Evolutionary conservation across 768 basidiomycete genomes (phyloP), one percentile per base, ranked within the genome.

Genomic region (Psilocybe tampanensis): DNA sequence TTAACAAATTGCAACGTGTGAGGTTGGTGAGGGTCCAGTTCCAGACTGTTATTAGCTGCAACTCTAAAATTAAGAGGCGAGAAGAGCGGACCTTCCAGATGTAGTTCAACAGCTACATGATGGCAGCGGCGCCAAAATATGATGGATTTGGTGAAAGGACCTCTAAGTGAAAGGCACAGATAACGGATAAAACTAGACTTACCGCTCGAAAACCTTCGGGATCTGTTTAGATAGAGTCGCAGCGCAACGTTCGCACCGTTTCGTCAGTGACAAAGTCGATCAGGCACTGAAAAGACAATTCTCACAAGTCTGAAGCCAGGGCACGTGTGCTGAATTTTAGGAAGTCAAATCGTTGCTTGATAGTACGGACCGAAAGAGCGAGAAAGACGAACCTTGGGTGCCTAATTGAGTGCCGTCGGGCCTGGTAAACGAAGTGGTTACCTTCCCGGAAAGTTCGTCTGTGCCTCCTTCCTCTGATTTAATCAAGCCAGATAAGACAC

Each of bases 341-440:
- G 21, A 33, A 48, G 32, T 39, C 12, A 13, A 13, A 39, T 11
- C 8, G 48, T 18, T 39, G 29, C 11, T 15, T 21, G 29, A 34
- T 39, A 26, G 22, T 47, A 8, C 15, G 44, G 13, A n/a, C 19
- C 6, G 41, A 48, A 42, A 18, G 2, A 12, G 11, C 8, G 13
- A 19, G 47, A 43, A n/a, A 11, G 21, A 53, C 74, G 39, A 58
- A 84, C 83, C 79, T 76, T 86, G 80, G 2, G 72, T 84, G 1
- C 84, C 88, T 17, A 86, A 73, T 56, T 84, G 76, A 1, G 79
- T 81, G 4, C 83, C 85, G 61, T 88, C 84, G 2, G 80, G 73
- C 33, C 81, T 68, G 19, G 71, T 80, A 66, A 88, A 84, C 0
- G 80, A 80, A 11, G 80, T 79, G 48, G 76, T 77, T 13, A 81